Evolutionary conservation across 2,329 filamentous ascomycete genomes (phyloP), one percentile per base, ranked within the genome.

Genomic region (Cladorrhinum sp.): DNA sequence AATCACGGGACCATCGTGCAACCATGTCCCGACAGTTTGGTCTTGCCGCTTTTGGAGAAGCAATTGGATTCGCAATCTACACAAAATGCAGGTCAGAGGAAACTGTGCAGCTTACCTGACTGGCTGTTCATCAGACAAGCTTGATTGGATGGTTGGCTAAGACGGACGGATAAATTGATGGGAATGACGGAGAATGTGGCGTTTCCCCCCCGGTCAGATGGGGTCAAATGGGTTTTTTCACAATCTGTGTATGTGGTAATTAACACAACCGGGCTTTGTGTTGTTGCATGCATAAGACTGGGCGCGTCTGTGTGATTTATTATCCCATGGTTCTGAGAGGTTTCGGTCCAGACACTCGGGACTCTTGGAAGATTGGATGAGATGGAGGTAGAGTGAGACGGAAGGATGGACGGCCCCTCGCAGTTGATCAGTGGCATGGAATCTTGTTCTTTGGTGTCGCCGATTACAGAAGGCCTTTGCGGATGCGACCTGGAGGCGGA

Each of bases 11-110:
- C 26, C 26, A n/a, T n/a, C n/a, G n/a, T n/a, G n/a, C 26, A 28
- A 28, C 4, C 9, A 28, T 5, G 53, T 23, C 49, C 62, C 57
- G 54, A 56, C 59, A 59, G 56, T 55, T 28, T 60, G 59, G 62
- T 53, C 52, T 59, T 61, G 49, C 62, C 59, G 62, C 62, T 49
- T 42, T 30, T 46, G 7, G 2, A 46, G 5, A 20, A 4, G n/a
- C n/a, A 46, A 46, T 18, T 18, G 3, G 5, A 46, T 46, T 46
- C 42, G 42, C 42, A 51, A 51, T 51, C 14, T 51, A 28, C 49
- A 51, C 49, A 26, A 46, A 46, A 46, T 46, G 42, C 42, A 46
- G 16, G 42, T 8, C 42, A 46, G 16, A 18, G 16, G 2, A 9
- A 7, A 8, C 16, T 8, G 5, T 42, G 36, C 36, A 42, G 14